Evolutionary conservation across 2,329 filamentous ascomycete species (phyloP).

Genomic region (Anthostomella pinea): DNA sequence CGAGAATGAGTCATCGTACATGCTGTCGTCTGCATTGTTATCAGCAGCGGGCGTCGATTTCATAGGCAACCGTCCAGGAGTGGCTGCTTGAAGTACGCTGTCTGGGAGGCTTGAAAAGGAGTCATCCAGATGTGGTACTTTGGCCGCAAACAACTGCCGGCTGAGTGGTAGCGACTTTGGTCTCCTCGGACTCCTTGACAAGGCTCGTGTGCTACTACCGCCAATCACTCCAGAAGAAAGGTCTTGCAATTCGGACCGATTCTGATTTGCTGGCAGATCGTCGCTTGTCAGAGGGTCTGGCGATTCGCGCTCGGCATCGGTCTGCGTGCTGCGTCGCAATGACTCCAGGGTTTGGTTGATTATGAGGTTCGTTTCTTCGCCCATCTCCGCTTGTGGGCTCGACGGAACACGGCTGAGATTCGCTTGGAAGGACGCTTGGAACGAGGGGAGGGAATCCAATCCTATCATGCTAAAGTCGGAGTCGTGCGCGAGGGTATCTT

Average conservation of each 20-base stretch:
- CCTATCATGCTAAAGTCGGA: slow-evolving; percentile 60
- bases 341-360: slow-evolving; percentile 55
- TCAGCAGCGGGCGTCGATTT: slow-evolving; percentile 13
- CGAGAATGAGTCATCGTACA: slow-evolving; percentile 56
- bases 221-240: slow-evolving; percentile 7
- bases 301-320: slow-evolving; percentile 14
- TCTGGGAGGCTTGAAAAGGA: slow-evolving; percentile 37
- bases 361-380: slow-evolving; percentile 55
- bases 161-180: slow-evolving; percentile 32
- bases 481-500: slow-evolving; percentile 43
- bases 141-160: slow-evolving; percentile 33
- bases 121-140: slow-evolving; percentile 31
- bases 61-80: slow-evolving; percentile 27
- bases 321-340: slow-evolving; percentile 38
- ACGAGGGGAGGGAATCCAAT: slow-evolving; percentile 51
- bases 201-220: slow-evolving; percentile 13
- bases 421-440: slow-evolving; percentile 39
- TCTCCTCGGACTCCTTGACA: slow-evolving; percentile 35
- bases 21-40: slow-evolving; percentile 31
- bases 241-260: slow-evolving; percentile 5
- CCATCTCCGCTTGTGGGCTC: slow-evolving; percentile 44
- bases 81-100: slow-evolving; percentile 31
- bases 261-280: slow-evolving; percentile 9
- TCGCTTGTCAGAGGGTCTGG: slow-evolving; percentile 14
- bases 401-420: slow-evolving; percentile 36